Base-by-base conservation (phyloP, 176 grass and related monocot species). In the Aegilops tauschii region DNA sequence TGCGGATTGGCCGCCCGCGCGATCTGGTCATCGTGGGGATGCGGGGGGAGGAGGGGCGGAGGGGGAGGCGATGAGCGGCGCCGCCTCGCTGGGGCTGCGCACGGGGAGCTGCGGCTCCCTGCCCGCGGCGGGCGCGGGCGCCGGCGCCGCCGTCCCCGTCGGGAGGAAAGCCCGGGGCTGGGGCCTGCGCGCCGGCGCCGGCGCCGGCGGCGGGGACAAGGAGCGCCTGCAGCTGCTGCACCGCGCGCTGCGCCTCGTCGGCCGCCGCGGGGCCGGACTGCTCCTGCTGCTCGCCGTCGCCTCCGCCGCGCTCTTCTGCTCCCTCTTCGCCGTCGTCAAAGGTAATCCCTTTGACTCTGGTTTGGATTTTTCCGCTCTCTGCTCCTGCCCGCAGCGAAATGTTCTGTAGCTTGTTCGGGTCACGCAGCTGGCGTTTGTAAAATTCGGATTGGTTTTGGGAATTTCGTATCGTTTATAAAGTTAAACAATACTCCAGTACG, bases 51-150 rank as follows among this genome's bases (percentile, higher is more conserved):
- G 45, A 17, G 44, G 85, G 5, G 67, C 32, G 89, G 40, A 31
- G 76, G 14, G 18, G 84, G 37, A 70, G 84, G 80, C 30, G 74
- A 93, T 95, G 93, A 95, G 65, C 34, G 90, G 90, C 47, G 64
- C 84, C 50, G 86, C 74, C 79, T 82, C 93, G 81, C 90, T 94
- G 84, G 96, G 96, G 52, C 80, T 98, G 86, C 93, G 90, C 72
- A 89, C 90, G n/a, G 86, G 83, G 76, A 95, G 93, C 91, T 87
- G 78, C 89, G 93, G 91, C 75, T 94, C 96, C 76, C 77, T 85
- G 49, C 11, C 89, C 61, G 21, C 76, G 5, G n/a, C 71, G 40
- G 34, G 16, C 12, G 32, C 69, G 35, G 69, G 34, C 34, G 34
- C 34, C 34, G 39, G 37, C 39, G 61, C n/a, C n/a, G 29, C 3